A percentile compares a stretch with the other conserved stretches of the same genome.
These are phyloP conservation scores for Talaromyces sp. DNA, from an alignment of 2,329 filamentous ascomycete genomes.

Conservation along the genomic window DNA sequence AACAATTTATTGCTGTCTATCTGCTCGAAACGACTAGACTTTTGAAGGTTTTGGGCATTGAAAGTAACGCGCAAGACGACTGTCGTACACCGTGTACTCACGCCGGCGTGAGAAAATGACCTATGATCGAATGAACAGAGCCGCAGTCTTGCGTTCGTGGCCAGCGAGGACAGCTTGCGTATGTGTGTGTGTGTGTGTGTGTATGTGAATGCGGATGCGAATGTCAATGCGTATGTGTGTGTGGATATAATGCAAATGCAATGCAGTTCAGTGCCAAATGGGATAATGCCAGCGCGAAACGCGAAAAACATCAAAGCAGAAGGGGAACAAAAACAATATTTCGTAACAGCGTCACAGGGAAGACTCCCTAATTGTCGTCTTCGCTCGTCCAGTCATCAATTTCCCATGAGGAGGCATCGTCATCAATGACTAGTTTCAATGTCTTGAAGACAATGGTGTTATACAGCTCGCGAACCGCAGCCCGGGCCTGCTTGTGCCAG, in stretches of 20 bases:
- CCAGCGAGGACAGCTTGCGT: not conserved
- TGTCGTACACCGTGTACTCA: not conserved
- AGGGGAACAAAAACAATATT: not conserved
- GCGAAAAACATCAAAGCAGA: not conserved
- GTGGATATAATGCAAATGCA: not conserved
- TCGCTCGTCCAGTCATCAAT: slow-evolving; percentile 39
- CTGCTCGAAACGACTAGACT: not conserved
- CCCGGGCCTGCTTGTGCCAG: slow-evolving; percentile 50
- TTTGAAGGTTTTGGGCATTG: not conserved
- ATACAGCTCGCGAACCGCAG: slow-evolving; percentile 43
- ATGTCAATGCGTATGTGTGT: not conserved
- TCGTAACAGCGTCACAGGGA: slow-evolving; percentile 1
- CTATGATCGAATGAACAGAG: not conserved
- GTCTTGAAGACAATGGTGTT: slow-evolving; percentile 64
- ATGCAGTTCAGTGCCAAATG: not conserved
- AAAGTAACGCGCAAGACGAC: not conserved
- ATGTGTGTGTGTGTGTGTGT: not conserved
- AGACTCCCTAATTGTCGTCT: not conserved
- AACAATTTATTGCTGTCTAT: not conserved
- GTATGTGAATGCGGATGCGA: not conserved
- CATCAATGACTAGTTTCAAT: slow-evolving; percentile 58
- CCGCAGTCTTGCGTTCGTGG: not conserved
- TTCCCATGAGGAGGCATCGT: slow-evolving; percentile 59
- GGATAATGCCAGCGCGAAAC: not conserved
- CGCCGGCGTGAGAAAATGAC: not conserved